Base-by-base conservation (phyloP, 177 flowering plant genomes). In the Tripterygium wilfordii region DNA sequence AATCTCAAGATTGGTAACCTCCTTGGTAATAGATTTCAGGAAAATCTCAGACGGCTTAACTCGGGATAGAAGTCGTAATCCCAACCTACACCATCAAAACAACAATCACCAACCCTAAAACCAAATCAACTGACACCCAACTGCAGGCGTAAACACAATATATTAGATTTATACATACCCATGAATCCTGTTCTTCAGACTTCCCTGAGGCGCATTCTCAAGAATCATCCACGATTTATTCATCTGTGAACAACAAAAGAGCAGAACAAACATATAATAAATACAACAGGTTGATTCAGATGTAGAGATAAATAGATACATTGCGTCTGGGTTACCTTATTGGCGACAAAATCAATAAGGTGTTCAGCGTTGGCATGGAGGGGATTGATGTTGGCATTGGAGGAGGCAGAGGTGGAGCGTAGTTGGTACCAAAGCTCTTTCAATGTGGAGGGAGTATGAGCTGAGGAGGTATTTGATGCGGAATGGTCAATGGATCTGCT, bases 31-130 rank as follows among this genome's bases (percentile, higher is more conserved):
- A 43, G 98, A 91, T 48, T 82, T 83, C 62, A 91, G 55, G 57
- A 91, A 83, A 18, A 70, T 71, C 72, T 91, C 98, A 5, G 98
- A 85, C 0, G 98, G 98, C 62, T 82, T 83, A 22, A 91, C 95
- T 25, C 83, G 69, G 18, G 96, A 53, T 56, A 91, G 58, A 24
- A 91, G 74, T 48, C 43, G 39, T 75, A 79, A 54, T n/a, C 95
- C 98, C 59, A 91, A 56, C 54, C 98, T 88, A 60, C 58, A 61
- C 19, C 16, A 23, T 3, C 28, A 18, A 15, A 10, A 4, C 3
- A 44, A 8, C 1, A 10, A 24, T 25, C 15, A 24, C 46, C 15
- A 29, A 32, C 9, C 14, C 15, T n/a, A 21, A 33, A 28, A 30
- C 6, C 8, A n/a, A 17, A 25, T 22, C 2, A 36, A 25, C 15